Evolutionary conservation across 139 green algal species (phyloP).

Genomic region (Closterium sp.): DNA sequence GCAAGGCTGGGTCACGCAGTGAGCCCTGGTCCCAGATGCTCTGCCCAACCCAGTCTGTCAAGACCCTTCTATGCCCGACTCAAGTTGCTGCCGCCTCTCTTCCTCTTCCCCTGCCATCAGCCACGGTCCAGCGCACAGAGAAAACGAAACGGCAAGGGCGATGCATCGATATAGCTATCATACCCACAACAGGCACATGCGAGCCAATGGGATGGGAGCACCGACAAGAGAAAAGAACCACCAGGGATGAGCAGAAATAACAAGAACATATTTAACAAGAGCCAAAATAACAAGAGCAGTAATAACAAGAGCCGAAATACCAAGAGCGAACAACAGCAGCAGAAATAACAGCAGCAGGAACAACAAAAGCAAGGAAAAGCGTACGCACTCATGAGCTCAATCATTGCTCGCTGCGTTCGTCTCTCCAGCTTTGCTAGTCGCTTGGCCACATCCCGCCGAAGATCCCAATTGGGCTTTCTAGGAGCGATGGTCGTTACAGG

Average conservation of each 20-base stretch:
- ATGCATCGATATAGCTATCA: neutral
- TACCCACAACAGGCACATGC: too few species aligned
- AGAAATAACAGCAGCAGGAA: neutral
- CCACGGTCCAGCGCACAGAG: too few species aligned
- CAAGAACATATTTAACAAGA: too few species aligned
- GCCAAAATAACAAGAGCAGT: too few species aligned
- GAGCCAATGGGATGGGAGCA: too few species aligned
- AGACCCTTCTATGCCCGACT: neutral
- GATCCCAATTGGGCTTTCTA: slow-evolving; percentile 59
- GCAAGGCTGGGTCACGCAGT: too few species aligned
- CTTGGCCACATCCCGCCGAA: slow-evolving; percentile 56
- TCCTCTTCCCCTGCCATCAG: neutral
- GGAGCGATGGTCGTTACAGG: slow-evolving; percentile 40
- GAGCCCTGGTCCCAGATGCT: too few species aligned
- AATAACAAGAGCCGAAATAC: neutral
- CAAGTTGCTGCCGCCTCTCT: neutral
- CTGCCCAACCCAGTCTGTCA: neutral
- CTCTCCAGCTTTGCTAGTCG: slow-evolving; percentile 56
- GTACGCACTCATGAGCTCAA: slow-evolving; percentile 48
- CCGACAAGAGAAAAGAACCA: too few species aligned
- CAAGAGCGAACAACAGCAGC: neutral
- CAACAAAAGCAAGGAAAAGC: neutral
- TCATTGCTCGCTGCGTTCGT: slow-evolving; percentile 54
- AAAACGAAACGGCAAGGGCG: neutral
- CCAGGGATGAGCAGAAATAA: too few species aligned